Evolutionary conservation across 2,329 filamentous ascomycete genomes (phyloP).

Genomic region (Apiospora arundinis): DNA sequence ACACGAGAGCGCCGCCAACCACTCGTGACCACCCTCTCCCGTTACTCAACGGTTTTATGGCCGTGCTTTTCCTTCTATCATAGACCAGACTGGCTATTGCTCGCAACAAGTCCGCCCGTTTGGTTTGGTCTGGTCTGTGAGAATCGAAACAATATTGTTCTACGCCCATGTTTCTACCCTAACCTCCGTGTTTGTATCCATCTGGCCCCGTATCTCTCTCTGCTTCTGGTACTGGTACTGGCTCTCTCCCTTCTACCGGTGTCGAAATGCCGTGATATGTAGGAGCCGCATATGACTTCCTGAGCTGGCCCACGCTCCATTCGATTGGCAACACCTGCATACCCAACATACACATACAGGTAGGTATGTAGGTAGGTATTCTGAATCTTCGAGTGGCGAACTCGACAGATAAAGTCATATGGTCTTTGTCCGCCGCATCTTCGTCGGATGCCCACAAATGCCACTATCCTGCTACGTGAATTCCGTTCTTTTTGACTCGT

Average conservation of each 20-base stretch:
- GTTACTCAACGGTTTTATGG: neutral
- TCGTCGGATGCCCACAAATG: neutral
- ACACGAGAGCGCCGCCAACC: neutral
- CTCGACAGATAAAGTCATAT: neutral
- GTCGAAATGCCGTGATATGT: neutral
- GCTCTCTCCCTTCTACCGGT: no score
- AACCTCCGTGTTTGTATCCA: constrained; percentile 15
- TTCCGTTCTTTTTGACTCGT: constrained; percentile 6
- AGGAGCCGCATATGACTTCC: neutral
- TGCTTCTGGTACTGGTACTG: neutral
- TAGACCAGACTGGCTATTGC: neutral
- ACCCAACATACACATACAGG: neutral
- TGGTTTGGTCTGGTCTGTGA: constrained; percentile 5
- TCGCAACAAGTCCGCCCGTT: constrained; percentile 10
- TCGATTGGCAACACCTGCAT: no score
- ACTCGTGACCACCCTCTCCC: neutral
- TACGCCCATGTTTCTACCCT: constrained; percentile 14
- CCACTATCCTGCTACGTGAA: neutral
- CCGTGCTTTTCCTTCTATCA: constrained; percentile 1
- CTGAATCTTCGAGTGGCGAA: neutral
- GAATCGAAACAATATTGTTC: constrained; percentile 14
- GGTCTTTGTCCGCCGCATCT: neutral
- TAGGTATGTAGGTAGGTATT: neutral
- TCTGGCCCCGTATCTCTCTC: neutral
- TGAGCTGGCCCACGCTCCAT: neutral